Percentiles rank a stretch among this genome's conserved stretches.
Conservation (phyloP, 768 basidiomycete species). For the Kwoniella pini region DNA sequence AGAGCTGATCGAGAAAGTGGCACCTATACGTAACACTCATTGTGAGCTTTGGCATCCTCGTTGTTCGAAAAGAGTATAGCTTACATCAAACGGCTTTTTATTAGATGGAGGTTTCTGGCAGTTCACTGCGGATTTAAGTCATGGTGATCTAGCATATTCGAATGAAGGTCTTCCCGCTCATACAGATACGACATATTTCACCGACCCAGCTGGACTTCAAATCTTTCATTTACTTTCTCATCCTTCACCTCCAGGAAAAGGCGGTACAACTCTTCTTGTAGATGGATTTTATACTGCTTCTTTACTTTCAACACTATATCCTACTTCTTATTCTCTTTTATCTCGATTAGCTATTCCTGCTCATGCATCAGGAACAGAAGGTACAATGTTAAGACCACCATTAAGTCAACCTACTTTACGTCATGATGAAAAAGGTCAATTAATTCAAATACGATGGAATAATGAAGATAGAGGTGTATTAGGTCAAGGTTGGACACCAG, state of each 20-base stretch:
- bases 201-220: slow-evolving; percentile 92
- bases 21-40: slow-evolving; percentile 85
- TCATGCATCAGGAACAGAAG: slow-evolving; percentile 81
- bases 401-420: slow-evolving; percentile 70
- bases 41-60: too few relatives aligned
- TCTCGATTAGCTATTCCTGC: slow-evolving; percentile 70
- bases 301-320: slow-evolving; percentile 70
- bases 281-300: slow-evolving; percentile 93
- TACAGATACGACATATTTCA: slow-evolving; percentile 75
- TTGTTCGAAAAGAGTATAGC: too few relatives aligned
- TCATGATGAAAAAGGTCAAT: slow-evolving; percentile 67
- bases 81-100: too few relatives aligned
- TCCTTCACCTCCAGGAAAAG: slow-evolving; percentile 65
- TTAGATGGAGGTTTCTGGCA: slow-evolving; percentile 96
- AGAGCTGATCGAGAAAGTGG: slow-evolving; percentile 70
- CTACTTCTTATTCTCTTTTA: slow-evolving; percentile 69
- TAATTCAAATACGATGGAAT: slow-evolving; percentile 86
- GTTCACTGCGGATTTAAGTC: slow-evolving; percentile 85
- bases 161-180: slow-evolving; percentile 83
- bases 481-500: slow-evolving; percentile 58
- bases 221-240: slow-evolving; percentile 86
- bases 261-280: slow-evolving; percentile 87
- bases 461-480: slow-evolving; percentile 89
- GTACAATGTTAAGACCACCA: slow-evolving; percentile 57
- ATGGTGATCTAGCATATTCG: slow-evolving; percentile 93